These are phyloP conservation scores for bread wheat (Triticum aestivum) DNA, from an alignment of 176 grass and related monocot species.

Conservation along the genomic window DNA sequence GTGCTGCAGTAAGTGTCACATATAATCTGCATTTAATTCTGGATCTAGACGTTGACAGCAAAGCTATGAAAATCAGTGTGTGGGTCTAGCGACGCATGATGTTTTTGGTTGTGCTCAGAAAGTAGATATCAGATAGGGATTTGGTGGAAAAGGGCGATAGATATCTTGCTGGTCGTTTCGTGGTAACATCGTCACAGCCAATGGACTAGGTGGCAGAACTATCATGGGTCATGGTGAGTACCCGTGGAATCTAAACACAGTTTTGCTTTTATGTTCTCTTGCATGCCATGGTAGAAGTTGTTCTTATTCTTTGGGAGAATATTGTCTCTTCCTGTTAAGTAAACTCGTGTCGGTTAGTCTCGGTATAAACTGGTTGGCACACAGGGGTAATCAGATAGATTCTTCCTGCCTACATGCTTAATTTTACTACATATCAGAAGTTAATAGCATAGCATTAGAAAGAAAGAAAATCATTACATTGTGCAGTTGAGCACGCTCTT, in stretches of 20 bases:
- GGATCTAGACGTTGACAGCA: slow-evolving; percentile 5
- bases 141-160: not conserved
- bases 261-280: not conserved
- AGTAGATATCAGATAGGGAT: not conserved
- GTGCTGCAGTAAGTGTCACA: not conserved
- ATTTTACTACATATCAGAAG: too few relatives aligned
- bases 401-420: too few relatives aligned
- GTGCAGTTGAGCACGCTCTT: too few relatives aligned
- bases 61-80: not conserved
- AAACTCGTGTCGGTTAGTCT: too few relatives aligned
- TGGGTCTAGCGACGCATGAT: not conserved
- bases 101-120: not conserved
- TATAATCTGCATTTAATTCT: slow-evolving; percentile 11
- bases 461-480: too few relatives aligned
- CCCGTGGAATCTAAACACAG: not conserved
- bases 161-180: not conserved
- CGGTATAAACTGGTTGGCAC: too few relatives aligned
- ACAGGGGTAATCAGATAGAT: too few relatives aligned
- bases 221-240: not conserved
- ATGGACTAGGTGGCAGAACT: not conserved
- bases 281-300: too few relatives aligned
- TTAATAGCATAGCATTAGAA: too few relatives aligned
- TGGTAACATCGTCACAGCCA: not conserved
- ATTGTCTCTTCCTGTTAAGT: too few relatives aligned
- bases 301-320: too few relatives aligned